Conservation (phyloP, 495 filamentous ascomycete genomes). For the Hyaloscypha bicolor region DNA sequence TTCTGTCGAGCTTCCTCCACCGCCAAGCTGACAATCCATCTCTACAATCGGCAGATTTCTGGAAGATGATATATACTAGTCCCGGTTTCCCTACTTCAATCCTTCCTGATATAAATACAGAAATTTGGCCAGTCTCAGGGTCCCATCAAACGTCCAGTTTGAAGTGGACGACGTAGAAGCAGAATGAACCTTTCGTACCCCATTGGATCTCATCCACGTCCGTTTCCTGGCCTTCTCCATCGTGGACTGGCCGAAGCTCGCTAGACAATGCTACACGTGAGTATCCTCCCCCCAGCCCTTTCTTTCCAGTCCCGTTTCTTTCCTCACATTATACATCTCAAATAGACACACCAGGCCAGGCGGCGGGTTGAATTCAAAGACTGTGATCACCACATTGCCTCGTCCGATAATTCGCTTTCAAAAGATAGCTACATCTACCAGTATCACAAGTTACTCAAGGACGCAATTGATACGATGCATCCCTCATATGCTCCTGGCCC, state of each 20-base stretch:
- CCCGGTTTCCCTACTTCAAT: too few species aligned
- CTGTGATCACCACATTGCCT: neutral
- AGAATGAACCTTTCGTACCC: constrained; percentile 32
- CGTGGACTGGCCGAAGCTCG: constrained; percentile 1
- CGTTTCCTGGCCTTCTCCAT: constrained; percentile 10
- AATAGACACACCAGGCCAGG: constrained; percentile 9
- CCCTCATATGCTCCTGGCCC: neutral
- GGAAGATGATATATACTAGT: too few species aligned
- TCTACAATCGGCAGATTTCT: too few species aligned
- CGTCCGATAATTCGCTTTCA: constrained; percentile 3
- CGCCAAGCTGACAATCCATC: too few species aligned
- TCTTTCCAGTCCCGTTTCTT: neutral
- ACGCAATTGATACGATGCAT: neutral
- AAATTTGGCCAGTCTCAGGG: neutral
- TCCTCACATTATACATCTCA: neutral
- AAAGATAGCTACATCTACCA: neutral
- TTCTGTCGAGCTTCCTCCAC: too few species aligned
- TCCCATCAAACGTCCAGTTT: constrained; percentile 35
- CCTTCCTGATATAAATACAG: too few species aligned
- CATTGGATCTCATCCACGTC: constrained; percentile 35
- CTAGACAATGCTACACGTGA: constrained; percentile 1
- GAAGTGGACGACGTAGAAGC: constrained; percentile 36
- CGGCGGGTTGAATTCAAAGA: constrained; percentile 9
- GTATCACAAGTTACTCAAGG: neutral
- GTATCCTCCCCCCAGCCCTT: neutral